A percentile compares a stretch with the other conserved stretches of the same genome.
Conservation (phyloP, 257 asterid genomes). For the Plantago elongata region DNA sequence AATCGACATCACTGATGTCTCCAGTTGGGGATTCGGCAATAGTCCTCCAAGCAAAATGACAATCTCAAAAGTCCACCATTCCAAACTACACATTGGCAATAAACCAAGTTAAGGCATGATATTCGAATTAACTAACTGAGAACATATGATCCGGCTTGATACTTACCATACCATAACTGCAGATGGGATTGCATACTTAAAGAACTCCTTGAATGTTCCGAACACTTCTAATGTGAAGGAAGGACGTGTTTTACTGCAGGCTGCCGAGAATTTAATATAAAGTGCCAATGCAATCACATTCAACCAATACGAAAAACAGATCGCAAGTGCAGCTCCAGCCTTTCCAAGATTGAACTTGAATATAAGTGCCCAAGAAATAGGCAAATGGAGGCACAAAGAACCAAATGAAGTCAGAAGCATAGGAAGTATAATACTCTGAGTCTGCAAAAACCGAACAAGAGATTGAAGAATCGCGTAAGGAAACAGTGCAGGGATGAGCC, state of each 20-base stretch:
- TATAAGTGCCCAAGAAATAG: conserved; percentile 24
- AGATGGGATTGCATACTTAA: conserved; percentile 24
- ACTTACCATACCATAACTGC: conserved; percentile 30
- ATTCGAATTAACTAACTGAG: background rate
- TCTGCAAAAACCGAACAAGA: conserved; percentile 22
- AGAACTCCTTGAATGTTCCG: conserved; percentile 14
- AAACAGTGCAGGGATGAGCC: conserved; percentile 25
- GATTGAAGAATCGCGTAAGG: conserved; percentile 24
- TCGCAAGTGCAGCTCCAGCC: conserved; percentile 25
- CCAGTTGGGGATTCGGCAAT: conserved; percentile 64
- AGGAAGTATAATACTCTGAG: conserved; percentile 25
- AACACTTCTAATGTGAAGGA: conserved; percentile 14
- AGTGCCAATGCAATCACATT: conserved; percentile 20
- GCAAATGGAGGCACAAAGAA: conserved; percentile 18
- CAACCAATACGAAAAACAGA: conserved; percentile 24
- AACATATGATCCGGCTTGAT: background rate
- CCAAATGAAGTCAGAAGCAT: conserved; percentile 19
- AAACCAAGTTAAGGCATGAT: background rate
- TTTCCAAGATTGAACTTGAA: conserved; percentile 23
- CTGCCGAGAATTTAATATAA: conserved; percentile 19
- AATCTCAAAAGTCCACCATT: conserved; percentile 81
- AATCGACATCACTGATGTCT: conserved; percentile 63
- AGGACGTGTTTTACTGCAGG: conserved; percentile 12
- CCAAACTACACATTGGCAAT: conserved; percentile 37
- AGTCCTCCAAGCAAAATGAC: conserved; percentile 61